phyloP scores from a whole-genome alignment of 2,329 filamentous ascomycete genomes.

The Aquanectria penicillioides region DNA sequence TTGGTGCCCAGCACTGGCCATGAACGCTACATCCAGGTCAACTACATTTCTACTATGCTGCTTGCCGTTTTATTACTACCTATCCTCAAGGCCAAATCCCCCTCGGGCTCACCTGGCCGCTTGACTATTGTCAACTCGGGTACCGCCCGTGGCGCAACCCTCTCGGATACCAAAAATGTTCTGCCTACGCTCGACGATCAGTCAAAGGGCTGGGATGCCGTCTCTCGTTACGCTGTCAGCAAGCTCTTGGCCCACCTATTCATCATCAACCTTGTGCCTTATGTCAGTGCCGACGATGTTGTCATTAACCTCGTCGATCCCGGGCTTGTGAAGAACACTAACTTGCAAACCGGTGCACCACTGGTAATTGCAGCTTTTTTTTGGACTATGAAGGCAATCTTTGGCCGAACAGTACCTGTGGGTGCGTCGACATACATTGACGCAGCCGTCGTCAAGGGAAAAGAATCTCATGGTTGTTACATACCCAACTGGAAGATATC shows the following conservation, averaged over 20 bases:
- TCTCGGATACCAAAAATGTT: not conserved
- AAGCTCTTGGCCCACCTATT: constrained; percentile 22
- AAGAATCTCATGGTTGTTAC: constrained; percentile 22
- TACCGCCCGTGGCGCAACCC: constrained; percentile 1
- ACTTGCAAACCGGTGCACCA: constrained; percentile 6
- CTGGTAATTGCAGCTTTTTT: not conserved
- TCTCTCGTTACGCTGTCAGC: constrained; percentile 14
- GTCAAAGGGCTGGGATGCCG: not conserved
- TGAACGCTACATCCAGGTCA: constrained; percentile 53
- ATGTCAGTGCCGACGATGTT: constrained; percentile 9
- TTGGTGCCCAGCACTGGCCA: constrained; percentile 46
- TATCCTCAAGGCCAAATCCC: constrained; percentile 11
- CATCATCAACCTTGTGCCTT: not conserved
- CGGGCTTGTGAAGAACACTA: constrained; percentile 4
- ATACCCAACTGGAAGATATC: constrained; percentile 18
- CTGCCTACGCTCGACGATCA: constrained; percentile 2
- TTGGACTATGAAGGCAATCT: constrained; percentile 9
- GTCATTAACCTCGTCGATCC: constrained; percentile 24
- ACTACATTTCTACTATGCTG: constrained; percentile 48
- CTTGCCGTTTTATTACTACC: constrained; percentile 41
- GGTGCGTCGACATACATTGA: constrained; percentile 25
- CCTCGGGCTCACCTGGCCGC: constrained; percentile 1
- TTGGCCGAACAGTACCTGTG: not conserved
- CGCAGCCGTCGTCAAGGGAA: constrained; percentile 5
- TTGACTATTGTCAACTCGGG: constrained; percentile 21